Conservation (phyloP, 805 yeast genomes). For the Candida pini region DNA sequence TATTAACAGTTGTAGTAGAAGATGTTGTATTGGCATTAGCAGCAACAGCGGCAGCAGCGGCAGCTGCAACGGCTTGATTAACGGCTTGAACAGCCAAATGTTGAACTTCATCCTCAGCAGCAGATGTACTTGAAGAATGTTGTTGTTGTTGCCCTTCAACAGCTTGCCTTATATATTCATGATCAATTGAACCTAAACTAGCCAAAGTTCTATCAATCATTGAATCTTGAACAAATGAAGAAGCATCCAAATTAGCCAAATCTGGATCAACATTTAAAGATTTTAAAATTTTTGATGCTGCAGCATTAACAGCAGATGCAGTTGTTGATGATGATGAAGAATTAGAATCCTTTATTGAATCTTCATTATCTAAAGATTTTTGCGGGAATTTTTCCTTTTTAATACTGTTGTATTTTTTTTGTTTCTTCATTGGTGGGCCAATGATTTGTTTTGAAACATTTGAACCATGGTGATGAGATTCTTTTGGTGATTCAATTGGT, state of each 20-base stretch:
- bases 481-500: neutral
- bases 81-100: slow-evolving; percentile 29
- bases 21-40: neutral
- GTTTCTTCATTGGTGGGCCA: slow-evolving; percentile 3
- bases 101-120: slow-evolving; percentile 25
- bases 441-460: neutral
- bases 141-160: slow-evolving; percentile 14
- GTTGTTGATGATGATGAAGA: neutral
- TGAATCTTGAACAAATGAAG: slow-evolving; percentile 59
- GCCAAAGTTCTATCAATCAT: slow-evolving; percentile 61
- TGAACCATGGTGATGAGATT: neutral
- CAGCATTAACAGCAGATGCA: neutral
- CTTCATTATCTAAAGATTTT: slow-evolving; percentile 7
- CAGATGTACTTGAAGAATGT: slow-evolving; percentile 1
- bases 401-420: no score
- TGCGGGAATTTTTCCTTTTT: no score
- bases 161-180: slow-evolving; percentile 26
- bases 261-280: slow-evolving; percentile 51
- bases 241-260: slow-evolving; percentile 41
- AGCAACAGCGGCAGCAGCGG: slow-evolving; percentile 17
- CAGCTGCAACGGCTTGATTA: slow-evolving; percentile 19
- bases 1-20: slow-evolving; percentile 15
- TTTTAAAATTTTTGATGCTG: slow-evolving; percentile 4
- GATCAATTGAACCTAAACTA: slow-evolving; percentile 31
- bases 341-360: neutral